phyloP scores from a whole-genome alignment of 208 protist species.

The Leishmania mexicana region DNA sequence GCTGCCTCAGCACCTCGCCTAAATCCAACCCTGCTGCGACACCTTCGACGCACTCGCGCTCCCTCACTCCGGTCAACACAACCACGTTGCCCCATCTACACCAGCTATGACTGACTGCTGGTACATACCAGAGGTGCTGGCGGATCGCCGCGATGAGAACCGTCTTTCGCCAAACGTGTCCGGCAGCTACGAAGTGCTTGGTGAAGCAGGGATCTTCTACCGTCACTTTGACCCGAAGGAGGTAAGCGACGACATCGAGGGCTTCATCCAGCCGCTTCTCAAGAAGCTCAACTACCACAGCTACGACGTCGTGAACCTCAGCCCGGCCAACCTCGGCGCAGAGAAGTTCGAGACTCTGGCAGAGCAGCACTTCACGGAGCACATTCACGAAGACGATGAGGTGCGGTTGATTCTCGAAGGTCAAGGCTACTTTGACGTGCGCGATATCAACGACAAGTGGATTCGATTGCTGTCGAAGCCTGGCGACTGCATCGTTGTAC shows the following conservation, averaged over 20 bases:
- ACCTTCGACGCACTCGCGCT: not conserved
- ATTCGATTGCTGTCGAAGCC: conserved; percentile 58
- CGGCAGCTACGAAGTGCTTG: conserved; percentile 47
- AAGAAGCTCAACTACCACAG: conserved; percentile 46
- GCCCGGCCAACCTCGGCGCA: conserved; percentile 26
- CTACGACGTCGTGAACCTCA: conserved; percentile 57
- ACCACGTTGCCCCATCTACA: not conserved
- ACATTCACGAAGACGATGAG: conserved; percentile 92
- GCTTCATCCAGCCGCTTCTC: conserved; percentile 41
- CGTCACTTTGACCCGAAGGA: conserved; percentile 34
- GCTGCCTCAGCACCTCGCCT: not conserved
- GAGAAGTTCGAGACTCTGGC: conserved; percentile 58
- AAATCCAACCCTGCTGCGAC: not conserved
- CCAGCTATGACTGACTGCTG: conserved; percentile 58
- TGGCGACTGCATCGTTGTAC: conserved; percentile 73
- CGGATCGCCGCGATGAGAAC: conserved; percentile 57
- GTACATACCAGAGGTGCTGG: conserved; percentile 52
- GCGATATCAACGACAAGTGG: conserved; percentile 70
- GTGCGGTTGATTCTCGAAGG: conserved; percentile 78
- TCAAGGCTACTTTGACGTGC: conserved; percentile 88
- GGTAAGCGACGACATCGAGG: conserved; percentile 32
- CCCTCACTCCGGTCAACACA: not conserved
- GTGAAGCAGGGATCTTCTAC: conserved; percentile 43
- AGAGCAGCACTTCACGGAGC: conserved; percentile 69
- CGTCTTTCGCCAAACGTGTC: conserved; percentile 44